Evolutionary conservation across 495 filamentous ascomycete species (phyloP), one percentile per base, ranked within the genome.

Genomic region (Xylaria flabelliformis): DNA sequence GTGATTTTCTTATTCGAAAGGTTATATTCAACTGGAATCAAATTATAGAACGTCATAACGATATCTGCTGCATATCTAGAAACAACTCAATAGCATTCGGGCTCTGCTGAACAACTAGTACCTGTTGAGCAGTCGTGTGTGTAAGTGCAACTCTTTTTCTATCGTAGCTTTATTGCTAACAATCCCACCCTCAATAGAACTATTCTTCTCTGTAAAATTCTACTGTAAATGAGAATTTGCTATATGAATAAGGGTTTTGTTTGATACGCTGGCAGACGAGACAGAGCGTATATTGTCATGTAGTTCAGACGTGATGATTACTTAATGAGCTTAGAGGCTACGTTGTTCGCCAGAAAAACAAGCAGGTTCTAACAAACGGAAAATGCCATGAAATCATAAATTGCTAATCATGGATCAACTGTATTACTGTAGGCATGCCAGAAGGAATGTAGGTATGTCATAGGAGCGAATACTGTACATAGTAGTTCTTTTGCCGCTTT

Each of bases 401-500:
- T 41, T n/a, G 59, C 36, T 39, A 13, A 64, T 29, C 26, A 48
- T 12, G 4, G 12, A 64, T 15, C 12, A 32, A 64, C 3, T 9
- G 21, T 15, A 24, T 64, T 17, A 42, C 39, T 42, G 39, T 42
- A 13, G 41, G 41, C 12, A 26, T 46, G 55, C 19, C 55, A n/a
- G 13, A 59, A 19, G 55, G 26, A 1, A 29, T 29, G 26, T 29
- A 29, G 26, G 51, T 7, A 26, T 17, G 24, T 34, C 26, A 10
- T 26, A 53, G 50, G 50, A 12, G n/a, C 24, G 13, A 29, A 36
- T 53, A 21, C 26, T 34, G 7, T 58, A n/a, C n/a, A n/a, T n/a
- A 13, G 15, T 36, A 8, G 32, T 36, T 51, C 39, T n/a, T 32
- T 34, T 41, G 48, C 64, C 64, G 64, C 64, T 41, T 67, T 67